These are phyloP conservation scores for Yueomyces sinensis DNA, from an alignment of 805 yeast species.

Conservation along the genomic window DNA sequence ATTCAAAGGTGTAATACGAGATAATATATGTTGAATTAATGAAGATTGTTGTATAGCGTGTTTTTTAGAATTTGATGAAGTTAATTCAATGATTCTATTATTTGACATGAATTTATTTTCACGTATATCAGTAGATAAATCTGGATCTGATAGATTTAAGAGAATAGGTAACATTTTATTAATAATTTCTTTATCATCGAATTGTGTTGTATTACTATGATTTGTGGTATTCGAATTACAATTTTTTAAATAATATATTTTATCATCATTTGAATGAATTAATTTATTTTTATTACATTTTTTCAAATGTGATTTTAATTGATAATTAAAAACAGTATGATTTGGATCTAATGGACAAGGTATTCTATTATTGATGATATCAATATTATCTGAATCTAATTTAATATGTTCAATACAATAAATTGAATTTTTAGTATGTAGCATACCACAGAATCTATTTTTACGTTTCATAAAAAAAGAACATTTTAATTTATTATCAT, in stretches of 20 bases:
- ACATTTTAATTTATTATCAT: too few relatives aligned
- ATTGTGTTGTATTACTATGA: too few relatives aligned
- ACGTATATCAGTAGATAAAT: too few relatives aligned
- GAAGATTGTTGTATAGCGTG: slow-evolving; percentile 80
- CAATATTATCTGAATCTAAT: background rate
- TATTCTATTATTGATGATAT: slow-evolving; percentile 18
- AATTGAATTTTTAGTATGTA: slow-evolving; percentile 5
- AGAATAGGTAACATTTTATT: too few relatives aligned
- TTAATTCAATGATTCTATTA: slow-evolving; percentile 31
- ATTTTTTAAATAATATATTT: slow-evolving; percentile 47
- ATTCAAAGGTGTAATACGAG: slow-evolving; percentile 26
- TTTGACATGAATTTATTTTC: slow-evolving; percentile 17
- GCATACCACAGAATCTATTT: slow-evolving; percentile 23
- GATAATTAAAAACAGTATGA: slow-evolving; percentile 58
- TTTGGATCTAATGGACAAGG: slow-evolving; percentile 68
- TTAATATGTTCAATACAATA: slow-evolving; percentile 59
- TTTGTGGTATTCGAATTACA: too few relatives aligned
- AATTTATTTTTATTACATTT: slow-evolving; percentile 43
- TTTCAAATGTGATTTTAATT: slow-evolving; percentile 39
- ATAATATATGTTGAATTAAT: slow-evolving; percentile 51
- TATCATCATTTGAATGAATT: slow-evolving; percentile 19
- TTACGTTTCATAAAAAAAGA: slow-evolving; percentile 15
- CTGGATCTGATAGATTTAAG: too few relatives aligned
- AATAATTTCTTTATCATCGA: too few relatives aligned
- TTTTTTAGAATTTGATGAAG: slow-evolving; percentile 28